Evolutionary conservation across 345 rosid species (phyloP).

Genomic region (Dimocarpus longan): DNA sequence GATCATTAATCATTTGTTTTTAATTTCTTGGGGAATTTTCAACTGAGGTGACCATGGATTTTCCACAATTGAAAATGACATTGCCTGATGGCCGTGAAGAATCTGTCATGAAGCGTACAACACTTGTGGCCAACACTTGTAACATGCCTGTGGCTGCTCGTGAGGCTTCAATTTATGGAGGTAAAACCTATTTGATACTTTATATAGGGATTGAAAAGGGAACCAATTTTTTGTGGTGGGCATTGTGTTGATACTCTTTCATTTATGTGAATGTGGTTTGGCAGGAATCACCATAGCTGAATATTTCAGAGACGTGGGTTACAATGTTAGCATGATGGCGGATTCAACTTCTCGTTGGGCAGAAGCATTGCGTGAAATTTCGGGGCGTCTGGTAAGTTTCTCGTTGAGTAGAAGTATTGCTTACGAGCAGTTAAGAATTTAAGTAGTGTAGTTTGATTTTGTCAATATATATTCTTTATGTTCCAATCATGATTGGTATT

Average conservation of each 20-base stretch:
- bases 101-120: no score
- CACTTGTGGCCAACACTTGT: conserved; percentile 98
- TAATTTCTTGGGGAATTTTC: no score
- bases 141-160: conserved; percentile 99
- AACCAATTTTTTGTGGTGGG: neutral
- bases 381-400: conserved; percentile 72
- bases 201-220: neutral
- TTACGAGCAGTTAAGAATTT: neutral
- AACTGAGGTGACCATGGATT: no score
- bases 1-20: no score
- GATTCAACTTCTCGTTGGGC: no score
- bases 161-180: conserved; percentile 99
- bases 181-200: conserved; percentile 35
- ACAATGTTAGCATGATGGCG: no score
- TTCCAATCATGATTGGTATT: no score
- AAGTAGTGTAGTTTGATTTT: neutral
- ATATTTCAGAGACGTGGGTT: no score
- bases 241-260: conserved; percentile 7
- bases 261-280: conserved; percentile 1
- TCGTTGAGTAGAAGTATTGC: neutral
- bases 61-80: no score
- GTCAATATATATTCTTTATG: neutral
- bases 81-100: no score
- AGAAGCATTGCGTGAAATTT: no score
- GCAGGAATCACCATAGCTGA: no score